Base-by-base conservation (phyloP, 2,329 filamentous ascomycete species). In the Diaporthe nobilis region DNA sequence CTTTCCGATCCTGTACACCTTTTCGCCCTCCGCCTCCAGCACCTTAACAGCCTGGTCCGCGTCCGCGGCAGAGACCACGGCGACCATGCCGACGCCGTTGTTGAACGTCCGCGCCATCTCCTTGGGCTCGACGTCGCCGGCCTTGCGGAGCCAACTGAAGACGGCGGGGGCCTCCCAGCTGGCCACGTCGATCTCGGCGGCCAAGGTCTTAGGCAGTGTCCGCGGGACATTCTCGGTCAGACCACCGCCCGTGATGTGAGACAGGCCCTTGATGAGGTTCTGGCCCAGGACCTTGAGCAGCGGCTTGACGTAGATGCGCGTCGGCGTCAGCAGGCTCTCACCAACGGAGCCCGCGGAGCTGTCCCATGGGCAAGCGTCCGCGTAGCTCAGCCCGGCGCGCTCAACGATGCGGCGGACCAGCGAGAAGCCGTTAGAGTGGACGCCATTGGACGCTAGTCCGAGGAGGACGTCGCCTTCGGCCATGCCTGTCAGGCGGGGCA, bases 71-170 rank as follows among this genome's bases (percentile, higher is more conserved):
- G 90, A 90, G 3, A 98, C 95, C 7, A 95, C 95, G 42, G 96
- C 88, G 8, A 98, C 94, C 96, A 99, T 98, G 63, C 97, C 97
- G 60, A 99, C 87, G 70, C 97, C 97, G 10, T 94, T 95, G 87
- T 99, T 99, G 90, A 98, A 98, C 2, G 95, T 97, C 75, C 95
- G 90, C 71, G 93, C 95, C 90, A 98, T 97, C 86, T 99, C 97
- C 13, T 87, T 82, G 2, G 92, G 88, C 72, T 89, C 90, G 44
- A 98, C 92, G 77, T 94, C 93, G n/a, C 91, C 92, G 4, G 88
- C 87, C 77, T 83, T 85, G 86, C 95, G 95, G 80, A 99, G 89
- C 97, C 97, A 99, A 81, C 89, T 89, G 87, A 98, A 97, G 6
- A 98, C 94, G 1, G 90, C 86, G 0, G 94, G 95, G 58, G 95